A percentile compares a stretch with the other conserved stretches of the same genome.
These are phyloP conservation scores for Lagenidium giganteum DNA, from an alignment of 352 stramenopile genomes.

Conservation along the genomic window DNA sequence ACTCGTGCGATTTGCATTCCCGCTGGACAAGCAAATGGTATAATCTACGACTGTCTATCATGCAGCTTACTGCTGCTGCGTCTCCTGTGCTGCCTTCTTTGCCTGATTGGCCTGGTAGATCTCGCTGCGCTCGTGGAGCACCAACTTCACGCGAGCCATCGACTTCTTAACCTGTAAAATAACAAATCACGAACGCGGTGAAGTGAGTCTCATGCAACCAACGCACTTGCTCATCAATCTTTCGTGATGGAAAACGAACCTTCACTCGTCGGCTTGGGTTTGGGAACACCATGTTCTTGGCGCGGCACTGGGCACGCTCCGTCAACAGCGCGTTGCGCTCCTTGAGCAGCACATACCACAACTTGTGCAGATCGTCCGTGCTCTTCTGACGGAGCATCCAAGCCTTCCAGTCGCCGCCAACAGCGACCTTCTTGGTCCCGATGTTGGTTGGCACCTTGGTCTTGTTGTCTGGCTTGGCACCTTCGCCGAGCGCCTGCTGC, in stretches of 20 bases:
- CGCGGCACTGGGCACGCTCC: conserved; percentile 80
- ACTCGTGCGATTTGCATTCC: too few relatives aligned
- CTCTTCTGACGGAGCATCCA: conserved; percentile 96
- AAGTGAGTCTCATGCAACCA: too few relatives aligned
- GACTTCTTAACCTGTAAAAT: conserved; percentile 71
- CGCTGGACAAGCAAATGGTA: too few relatives aligned
- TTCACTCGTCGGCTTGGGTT: conserved; percentile 76
- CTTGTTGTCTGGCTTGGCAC: conserved; percentile 40
- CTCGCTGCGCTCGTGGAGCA: conserved; percentile 79
- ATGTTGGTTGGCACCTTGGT: conserved; percentile 61
- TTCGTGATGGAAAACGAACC: conserved; percentile 14
- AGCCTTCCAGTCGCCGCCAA: conserved; percentile 93
- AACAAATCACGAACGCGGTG: too few relatives aligned
- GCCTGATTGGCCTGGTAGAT: conserved; percentile 72
- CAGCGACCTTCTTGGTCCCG: conserved; percentile 47
- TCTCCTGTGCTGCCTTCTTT: conserved; percentile 25
- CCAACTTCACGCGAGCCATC: conserved; percentile 85
- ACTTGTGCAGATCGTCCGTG: conserved; percentile 98
- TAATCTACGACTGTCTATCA: too few relatives aligned
- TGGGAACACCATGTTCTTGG: conserved; percentile 72
- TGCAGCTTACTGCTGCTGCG: conserved; percentile 7
- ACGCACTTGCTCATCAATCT: neutral
- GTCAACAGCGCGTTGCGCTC: conserved; percentile 97
- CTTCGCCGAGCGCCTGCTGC: conserved; percentile 40
- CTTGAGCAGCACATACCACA: conserved; percentile 98